A percentile compares a stretch with the other conserved stretches of the same genome.
Evolutionary conservation across 768 basidiomycete genomes (phyloP).

Genomic region (Suillus brevipes): DNA sequence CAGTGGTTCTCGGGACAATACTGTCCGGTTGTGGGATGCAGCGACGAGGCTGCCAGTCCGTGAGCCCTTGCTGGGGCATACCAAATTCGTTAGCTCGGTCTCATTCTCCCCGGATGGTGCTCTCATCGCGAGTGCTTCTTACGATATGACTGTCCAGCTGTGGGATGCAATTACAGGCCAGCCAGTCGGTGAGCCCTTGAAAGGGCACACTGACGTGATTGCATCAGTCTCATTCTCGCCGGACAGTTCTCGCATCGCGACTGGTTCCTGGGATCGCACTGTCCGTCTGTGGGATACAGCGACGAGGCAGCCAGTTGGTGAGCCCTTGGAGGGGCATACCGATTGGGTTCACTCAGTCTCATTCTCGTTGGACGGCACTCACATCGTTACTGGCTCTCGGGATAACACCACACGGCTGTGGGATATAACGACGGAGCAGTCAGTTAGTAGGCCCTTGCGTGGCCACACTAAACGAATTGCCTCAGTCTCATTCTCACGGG

Average conservation of each 20-base stretch:
- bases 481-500: constrained; percentile 4
- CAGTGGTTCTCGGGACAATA: background rate
- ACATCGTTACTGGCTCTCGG: background rate
- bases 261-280: constrained; percentile 15
- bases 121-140: background rate
- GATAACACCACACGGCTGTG: constrained; percentile 5
- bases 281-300: constrained; percentile 24
- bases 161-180: background rate
- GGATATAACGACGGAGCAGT: background rate
- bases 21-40: background rate
- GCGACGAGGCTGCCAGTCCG: background rate
- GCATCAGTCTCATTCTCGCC: constrained; percentile 21
- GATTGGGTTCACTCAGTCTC: background rate
- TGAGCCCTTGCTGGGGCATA: background rate
- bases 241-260: constrained; percentile 20
- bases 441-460: background rate
- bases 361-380: background rate
- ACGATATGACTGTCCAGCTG: background rate
- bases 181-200: background rate
- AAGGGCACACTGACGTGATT: background rate
- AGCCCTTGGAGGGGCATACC: background rate
- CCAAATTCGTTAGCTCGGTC: background rate
- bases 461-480: background rate
- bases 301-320: constrained; percentile 20
- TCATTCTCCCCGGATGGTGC: background rate